Evolutionary conservation across 805 yeast species (phyloP), one percentile per base, ranked within the genome.

Genomic region (Crinitomyces ghanaensis): DNA sequence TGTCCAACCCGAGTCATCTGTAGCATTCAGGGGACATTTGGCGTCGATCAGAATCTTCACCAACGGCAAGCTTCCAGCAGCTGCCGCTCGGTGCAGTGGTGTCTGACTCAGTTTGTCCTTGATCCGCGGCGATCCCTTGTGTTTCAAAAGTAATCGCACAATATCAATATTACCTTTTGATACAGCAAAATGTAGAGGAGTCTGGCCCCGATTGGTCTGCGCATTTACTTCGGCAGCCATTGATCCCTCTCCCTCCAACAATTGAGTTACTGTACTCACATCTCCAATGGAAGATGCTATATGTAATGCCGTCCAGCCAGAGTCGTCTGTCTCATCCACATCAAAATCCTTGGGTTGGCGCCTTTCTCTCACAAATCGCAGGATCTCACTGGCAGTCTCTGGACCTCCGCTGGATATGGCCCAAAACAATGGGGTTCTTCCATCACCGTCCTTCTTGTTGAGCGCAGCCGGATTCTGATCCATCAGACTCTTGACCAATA

Each of bases 251-350:
- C n/a, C n/a, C 43, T 74, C 58, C n/a, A 84, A 48, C 28, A 61
- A 46, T 21, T 40, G 40, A 6, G 66, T 60, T 3, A 83, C 45
- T 6, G 77, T 65, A 5, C 61, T 64, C 15, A 62, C 44, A 45
- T 73, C 70, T 0, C 95, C 95, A 2, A 77, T 63, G 0, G 95
- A 70, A 0, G 80, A 68, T 0, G 91, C 84, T 33, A 88, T 75
- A 54, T 86, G 96, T 21, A 83, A 48, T 1, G 93, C 84, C 0
- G 88, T 77, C 95, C 95, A 86, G 1, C 93, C 93, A 7, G 86
- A 65, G 13, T 68, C 76, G 52, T 86, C 97, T 0, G 49, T 46
- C 3, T 77, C 80, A 49, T 84, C 91, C 8, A 84, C 52, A 41
- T 83, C 88, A 16, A 69, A 56, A 24, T 34, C 13, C 22, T 28